These are phyloP conservation scores for Wallemia ichthyophaga DNA, from an alignment of 1,284 basidiomycete species.

Conservation along the genomic window DNA sequence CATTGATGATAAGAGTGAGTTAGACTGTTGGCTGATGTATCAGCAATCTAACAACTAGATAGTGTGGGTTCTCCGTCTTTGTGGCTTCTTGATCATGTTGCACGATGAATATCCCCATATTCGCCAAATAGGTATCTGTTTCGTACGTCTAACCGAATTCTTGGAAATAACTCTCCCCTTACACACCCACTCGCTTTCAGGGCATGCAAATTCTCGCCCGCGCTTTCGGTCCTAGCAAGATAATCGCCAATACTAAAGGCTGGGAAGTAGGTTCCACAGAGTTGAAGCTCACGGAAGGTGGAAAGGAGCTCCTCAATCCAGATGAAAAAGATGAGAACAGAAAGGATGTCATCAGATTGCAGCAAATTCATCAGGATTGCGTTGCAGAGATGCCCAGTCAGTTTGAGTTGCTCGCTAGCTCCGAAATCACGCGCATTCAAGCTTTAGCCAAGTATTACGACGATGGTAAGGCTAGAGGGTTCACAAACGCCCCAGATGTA, in stretches of 20 bases:
- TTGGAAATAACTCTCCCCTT: too few relatives aligned
- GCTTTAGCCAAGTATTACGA: conserved; percentile 9
- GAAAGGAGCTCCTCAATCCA: conserved; percentile 5
- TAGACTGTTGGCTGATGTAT: too few relatives aligned
- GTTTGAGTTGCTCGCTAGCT: conserved; percentile 9
- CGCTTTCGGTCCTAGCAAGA: conserved; percentile 7
- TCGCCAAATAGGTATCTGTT: conserved; percentile 9
- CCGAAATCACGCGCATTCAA: conserved; percentile 8
- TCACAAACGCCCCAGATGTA: not conserved
- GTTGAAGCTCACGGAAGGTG: conserved; percentile 7
- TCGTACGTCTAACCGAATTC: conserved; percentile 4
- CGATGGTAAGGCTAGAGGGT: conserved; percentile 1
- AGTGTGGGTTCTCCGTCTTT: conserved; percentile 10
- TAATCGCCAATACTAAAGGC: conserved; percentile 6
- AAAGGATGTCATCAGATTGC: conserved; percentile 7
- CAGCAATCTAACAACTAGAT: too few relatives aligned
- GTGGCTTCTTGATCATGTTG: conserved; percentile 9
- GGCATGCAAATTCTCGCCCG: conserved; percentile 8
- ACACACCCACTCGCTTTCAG: too few relatives aligned
- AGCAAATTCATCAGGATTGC: conserved; percentile 10
- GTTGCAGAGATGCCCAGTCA: conserved; percentile 7
- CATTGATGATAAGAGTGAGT: conserved; percentile 6
- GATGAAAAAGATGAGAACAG: conserved; percentile 1
- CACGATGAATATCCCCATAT: conserved; percentile 8
- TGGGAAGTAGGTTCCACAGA: conserved; percentile 9